A percentile compares a stretch with the other conserved stretches of the same genome.
phyloP scores from a whole-genome alignment of 306 rosid species.

The Lathyrus aphaca region DNA sequence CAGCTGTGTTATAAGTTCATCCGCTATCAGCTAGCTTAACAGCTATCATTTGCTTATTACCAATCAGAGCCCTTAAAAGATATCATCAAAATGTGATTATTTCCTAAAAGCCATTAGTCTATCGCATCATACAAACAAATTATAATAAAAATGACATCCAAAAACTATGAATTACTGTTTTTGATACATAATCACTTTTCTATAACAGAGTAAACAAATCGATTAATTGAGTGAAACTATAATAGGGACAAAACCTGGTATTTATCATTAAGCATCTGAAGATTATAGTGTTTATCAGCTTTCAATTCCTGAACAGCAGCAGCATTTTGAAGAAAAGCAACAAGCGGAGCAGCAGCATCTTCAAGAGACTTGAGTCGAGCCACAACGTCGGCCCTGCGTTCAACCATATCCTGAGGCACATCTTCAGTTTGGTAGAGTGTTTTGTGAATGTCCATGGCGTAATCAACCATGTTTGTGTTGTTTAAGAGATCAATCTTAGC shows the following conservation, averaged over 20 bases:
- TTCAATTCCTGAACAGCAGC: constrained; percentile 81
- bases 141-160: background rate
- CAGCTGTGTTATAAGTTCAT: too few relatives aligned
- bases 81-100: too few relatives aligned
- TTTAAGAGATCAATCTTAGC: constrained; percentile 87
- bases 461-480: constrained; percentile 97
- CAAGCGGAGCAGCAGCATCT: constrained; percentile 91
- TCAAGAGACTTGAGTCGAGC: constrained; percentile 43
- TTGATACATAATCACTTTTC: background rate
- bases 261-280: constrained; percentile 86
- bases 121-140: background rate
- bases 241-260: constrained; percentile 64
- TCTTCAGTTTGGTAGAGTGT: constrained; percentile 87
- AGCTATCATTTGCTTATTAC: too few relatives aligned
- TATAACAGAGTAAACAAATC: background rate
- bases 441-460: constrained; percentile 96
- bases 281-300: constrained; percentile 82
- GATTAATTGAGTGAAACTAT: background rate
- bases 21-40: too few relatives aligned
- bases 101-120: too few relatives aligned
- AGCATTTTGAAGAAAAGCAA: constrained; percentile 70
- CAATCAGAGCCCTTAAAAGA: too few relatives aligned
- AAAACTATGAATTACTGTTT: background rate
- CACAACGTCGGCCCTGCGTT: constrained; percentile 40
- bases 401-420: constrained; percentile 71